A percentile compares a stretch with the other conserved stretches of the same genome.
Evolutionary conservation across 2,329 filamentous ascomycete genomes (phyloP).

Genomic region (Exophiala mesophila): DNA sequence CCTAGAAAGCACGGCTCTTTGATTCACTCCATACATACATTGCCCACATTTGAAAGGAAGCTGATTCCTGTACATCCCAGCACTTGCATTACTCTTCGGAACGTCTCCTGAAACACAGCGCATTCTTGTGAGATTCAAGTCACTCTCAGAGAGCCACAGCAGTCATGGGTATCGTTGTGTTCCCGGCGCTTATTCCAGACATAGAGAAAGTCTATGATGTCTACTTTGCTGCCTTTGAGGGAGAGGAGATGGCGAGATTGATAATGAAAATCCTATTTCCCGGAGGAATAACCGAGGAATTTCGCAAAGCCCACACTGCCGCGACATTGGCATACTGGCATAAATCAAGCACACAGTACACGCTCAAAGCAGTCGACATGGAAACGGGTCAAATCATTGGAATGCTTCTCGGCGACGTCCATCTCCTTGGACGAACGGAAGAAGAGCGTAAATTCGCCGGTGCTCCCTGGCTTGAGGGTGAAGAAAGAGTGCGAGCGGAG

Average conservation of each 20-base stretch:
- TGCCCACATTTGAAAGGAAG: too few relatives aligned
- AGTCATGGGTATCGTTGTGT: conserved; percentile 38
- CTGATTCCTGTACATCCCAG: too few relatives aligned
- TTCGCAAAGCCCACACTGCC: conserved; percentile 41
- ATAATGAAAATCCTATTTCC: conserved; percentile 41
- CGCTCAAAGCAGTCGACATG: conserved; percentile 45
- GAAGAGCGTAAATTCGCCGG: conserved; percentile 43
- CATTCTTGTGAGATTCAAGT: too few relatives aligned
- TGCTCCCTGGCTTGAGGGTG: conserved; percentile 45
- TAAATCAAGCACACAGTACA: conserved; percentile 41
- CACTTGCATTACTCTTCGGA: too few relatives aligned
- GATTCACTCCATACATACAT: too few relatives aligned
- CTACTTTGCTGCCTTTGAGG: conserved; percentile 45
- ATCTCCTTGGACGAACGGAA: conserved; percentile 34
- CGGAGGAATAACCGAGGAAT: conserved; percentile 33
- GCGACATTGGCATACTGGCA: conserved; percentile 40
- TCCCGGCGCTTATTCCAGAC: conserved; percentile 45
- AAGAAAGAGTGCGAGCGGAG: conserved; percentile 42
- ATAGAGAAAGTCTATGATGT: conserved; percentile 44
- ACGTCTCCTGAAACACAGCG: too few relatives aligned
- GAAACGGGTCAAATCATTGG: conserved; percentile 43
- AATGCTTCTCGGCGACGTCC: conserved; percentile 45
- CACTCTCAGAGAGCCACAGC: not conserved
- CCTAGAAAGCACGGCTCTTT: too few relatives aligned
- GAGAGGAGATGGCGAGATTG: conserved; percentile 26